A percentile compares a stretch with the other conserved stretches of the same genome.
These are phyloP conservation scores for Corymbia calophylla DNA, from an alignment of 441 rosid species.

Conservation along the genomic window DNA sequence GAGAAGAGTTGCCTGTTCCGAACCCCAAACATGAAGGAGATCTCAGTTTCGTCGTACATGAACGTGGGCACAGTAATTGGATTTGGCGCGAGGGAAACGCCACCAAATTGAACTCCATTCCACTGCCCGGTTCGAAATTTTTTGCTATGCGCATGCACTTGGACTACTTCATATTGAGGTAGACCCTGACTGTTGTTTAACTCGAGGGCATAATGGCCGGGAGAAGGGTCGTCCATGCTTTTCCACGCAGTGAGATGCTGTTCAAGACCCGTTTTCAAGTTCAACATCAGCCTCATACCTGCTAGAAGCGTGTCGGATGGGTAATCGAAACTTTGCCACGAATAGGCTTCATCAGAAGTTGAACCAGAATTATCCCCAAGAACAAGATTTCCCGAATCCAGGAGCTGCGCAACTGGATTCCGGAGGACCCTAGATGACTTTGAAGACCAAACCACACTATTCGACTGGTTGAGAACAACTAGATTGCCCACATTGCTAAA, in stretches of 20 bases:
- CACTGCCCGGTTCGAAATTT: background rate
- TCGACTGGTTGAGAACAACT: background rate
- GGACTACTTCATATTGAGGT: background rate
- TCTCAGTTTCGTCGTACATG: background rate
- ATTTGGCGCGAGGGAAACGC: background rate
- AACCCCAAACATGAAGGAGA: background rate
- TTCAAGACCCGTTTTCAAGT: background rate
- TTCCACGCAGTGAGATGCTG: slow-evolving; percentile 3
- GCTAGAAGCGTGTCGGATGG: slow-evolving; percentile 8
- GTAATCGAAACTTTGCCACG: slow-evolving; percentile 17
- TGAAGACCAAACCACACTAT: background rate
- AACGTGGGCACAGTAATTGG: background rate
- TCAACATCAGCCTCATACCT: slow-evolving; percentile 12
- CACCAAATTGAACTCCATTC: background rate
- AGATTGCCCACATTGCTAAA: background rate
- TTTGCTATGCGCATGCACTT: background rate
- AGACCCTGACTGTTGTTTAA: background rate
- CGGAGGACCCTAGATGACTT: background rate
- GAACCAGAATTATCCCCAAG: background rate
- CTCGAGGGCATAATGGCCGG: background rate
- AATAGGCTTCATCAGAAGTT: background rate
- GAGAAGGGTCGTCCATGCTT: slow-evolving; percentile 5
- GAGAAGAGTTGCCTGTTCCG: background rate
- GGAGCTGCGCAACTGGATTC: background rate
- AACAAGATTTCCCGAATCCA: slow-evolving; percentile 2